phyloP scores from a whole-genome alignment of 2,329 filamentous ascomycete genomes.

The Fusarium falciforme region DNA sequence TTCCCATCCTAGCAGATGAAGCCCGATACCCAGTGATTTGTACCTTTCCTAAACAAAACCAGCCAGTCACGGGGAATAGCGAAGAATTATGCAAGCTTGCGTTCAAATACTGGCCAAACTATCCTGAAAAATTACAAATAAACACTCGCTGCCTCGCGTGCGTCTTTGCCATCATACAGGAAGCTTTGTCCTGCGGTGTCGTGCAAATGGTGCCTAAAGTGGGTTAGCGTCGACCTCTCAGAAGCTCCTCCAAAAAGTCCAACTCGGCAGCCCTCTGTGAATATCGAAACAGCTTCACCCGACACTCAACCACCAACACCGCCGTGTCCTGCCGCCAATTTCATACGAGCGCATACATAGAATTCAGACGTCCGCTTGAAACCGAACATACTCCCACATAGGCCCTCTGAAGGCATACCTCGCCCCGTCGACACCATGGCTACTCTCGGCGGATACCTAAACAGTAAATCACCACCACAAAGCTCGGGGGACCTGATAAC shows the following conservation, averaged over 20 bases:
- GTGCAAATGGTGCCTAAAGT: constrained; percentile 20
- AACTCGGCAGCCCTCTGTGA: constrained; percentile 24
- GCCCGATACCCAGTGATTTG: background rate
- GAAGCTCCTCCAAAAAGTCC: constrained; percentile 44
- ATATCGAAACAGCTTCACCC: constrained; percentile 19
- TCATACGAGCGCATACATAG: background rate
- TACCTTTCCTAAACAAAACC: background rate
- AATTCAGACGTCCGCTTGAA: background rate
- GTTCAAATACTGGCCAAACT: background rate
- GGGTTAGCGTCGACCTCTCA: constrained; percentile 33
- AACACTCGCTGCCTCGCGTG: background rate
- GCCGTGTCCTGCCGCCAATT: background rate
- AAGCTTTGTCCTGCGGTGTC: constrained; percentile 1
- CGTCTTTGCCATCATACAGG: background rate
- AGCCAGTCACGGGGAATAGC: background rate
- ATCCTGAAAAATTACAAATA: background rate
- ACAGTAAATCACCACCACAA: constrained; percentile 50
- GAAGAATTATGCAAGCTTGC: background rate
- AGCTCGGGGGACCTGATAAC: constrained; percentile 4
- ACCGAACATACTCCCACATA: background rate
- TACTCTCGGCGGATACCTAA: constrained; percentile 57
- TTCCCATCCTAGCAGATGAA: background rate
- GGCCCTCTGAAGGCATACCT: constrained; percentile 3
- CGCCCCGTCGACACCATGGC: constrained; percentile 49
- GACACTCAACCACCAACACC: background rate